Evolutionary conservation across 345 rosid genomes (phyloP), one percentile per base, ranked within the genome.

Genomic region (Gossypium turneri): DNA sequence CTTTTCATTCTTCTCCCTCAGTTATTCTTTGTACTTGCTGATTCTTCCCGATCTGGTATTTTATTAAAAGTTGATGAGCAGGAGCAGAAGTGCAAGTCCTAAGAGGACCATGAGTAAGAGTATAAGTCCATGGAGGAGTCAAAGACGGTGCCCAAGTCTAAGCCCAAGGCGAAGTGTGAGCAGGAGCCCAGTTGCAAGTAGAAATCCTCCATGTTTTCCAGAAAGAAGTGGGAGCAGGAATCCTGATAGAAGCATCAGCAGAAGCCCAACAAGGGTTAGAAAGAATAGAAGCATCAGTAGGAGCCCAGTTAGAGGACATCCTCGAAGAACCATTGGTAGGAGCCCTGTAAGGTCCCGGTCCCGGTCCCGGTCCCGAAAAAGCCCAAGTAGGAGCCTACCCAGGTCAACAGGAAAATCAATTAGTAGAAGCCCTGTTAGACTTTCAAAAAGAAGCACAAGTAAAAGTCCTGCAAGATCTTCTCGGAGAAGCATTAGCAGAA

Each of bases 21-120:
- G 77, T 80, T 85, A 76, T 73, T 80, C 82, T 75, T 77, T 86
- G 69, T 83, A 76, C 77, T 76, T 82, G 76, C 72, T 55, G 58
- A 81, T 84, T 80, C 85, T 80, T 80, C 82, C 77, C 77, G 67
- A 73, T 81, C 79, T 34, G 73, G 81, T 85, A 72, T 85, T 81
- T 87, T 79, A 88, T 74, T 84, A 74, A 76, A 83, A 84, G 85
- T 81, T 90, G 81, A 81, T 87, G 84, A 79, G 88, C 93, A 94
- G 98, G 91, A 94, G 97, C 82, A 84, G 93, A 80, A 95, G 97
- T 86, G 77, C 85, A 80, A 95, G 92, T 85, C 94, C 97, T 58
- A 88, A 89, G 83, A 91, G 88, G 92, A 77, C 91, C 64, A 77
- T 72, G 70, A 89, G 93, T 87, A 94, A 86, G 86, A 90, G 95